Conservation (phyloP, 179 eudicot species). For the Spergularia azorica region DNA sequence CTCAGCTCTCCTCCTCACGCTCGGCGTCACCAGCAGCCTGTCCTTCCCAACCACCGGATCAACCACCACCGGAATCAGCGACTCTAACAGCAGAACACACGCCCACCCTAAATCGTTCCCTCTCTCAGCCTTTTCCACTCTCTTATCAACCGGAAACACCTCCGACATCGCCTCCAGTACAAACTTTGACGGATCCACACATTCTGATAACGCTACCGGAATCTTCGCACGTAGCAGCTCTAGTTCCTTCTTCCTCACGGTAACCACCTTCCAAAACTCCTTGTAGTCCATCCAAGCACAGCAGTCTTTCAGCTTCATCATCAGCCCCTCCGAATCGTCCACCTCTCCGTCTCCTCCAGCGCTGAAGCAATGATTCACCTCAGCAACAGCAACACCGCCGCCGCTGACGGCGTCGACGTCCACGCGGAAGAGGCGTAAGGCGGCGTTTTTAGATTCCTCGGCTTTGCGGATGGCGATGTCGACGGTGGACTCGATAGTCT, state of each 20-base stretch:
- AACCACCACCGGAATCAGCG: constrained; percentile 75
- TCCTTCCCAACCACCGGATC: constrained; percentile 83
- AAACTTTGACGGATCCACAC: constrained; percentile 87
- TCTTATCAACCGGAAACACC: constrained; percentile 88
- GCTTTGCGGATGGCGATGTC: constrained; percentile 54
- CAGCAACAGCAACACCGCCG: neutral
- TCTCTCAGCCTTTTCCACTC: constrained; percentile 50
- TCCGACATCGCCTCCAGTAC: constrained; percentile 87
- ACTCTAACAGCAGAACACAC: constrained; percentile 79
- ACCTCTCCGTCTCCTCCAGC: constrained; percentile 37
- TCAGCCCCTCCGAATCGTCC: constrained; percentile 61
- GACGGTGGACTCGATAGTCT: constrained; percentile 57
- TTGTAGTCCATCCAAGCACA: constrained; percentile 66
- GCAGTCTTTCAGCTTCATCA: constrained; percentile 46
- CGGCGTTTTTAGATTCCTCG: constrained; percentile 41
- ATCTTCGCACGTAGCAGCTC: constrained; percentile 59
- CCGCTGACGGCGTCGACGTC: neutral
- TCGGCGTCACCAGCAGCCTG: constrained; percentile 82
- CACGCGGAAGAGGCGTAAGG: constrained; percentile 29
- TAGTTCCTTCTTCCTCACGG: constrained; percentile 70
- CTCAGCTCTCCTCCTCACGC: constrained; percentile 58
- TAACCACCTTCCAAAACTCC: constrained; percentile 78
- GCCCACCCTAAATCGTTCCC: constrained; percentile 93
- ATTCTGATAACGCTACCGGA: constrained; percentile 56
- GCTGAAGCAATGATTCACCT: neutral